phyloP scores from a whole-genome alignment of 805 yeast genomes.

The Suhomyces tanzawaensis region DNA sequence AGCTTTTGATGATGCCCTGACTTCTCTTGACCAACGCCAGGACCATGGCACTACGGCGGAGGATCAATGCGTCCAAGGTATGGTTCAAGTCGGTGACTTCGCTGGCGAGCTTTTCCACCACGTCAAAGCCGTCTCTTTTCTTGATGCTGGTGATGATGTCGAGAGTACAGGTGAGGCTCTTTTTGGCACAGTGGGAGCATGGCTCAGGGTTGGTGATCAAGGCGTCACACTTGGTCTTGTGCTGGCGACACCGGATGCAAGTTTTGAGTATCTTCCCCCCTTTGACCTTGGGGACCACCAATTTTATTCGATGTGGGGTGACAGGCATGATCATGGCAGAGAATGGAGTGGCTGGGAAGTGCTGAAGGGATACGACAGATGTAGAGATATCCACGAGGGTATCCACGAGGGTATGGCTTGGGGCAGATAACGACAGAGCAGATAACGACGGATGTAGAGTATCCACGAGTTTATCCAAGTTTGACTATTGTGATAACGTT shows the following conservation, averaged over 20 bases:
- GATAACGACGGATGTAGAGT: too few species aligned
- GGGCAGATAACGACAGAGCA: too few species aligned
- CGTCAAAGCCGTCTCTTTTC: slow-evolving; percentile 40
- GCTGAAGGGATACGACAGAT: too few species aligned
- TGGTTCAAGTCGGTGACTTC: slow-evolving; percentile 25
- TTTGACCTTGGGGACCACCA: slow-evolving; percentile 9
- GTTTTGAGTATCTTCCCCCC: slow-evolving; percentile 41
- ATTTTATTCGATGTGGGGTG: slow-evolving; percentile 10
- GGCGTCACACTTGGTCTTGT: slow-evolving; percentile 67
- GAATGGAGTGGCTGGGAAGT: too few species aligned
- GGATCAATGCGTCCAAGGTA: slow-evolving; percentile 23
- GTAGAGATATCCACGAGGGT: too few species aligned
- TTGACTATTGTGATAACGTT: too few species aligned
- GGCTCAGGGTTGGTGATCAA: slow-evolving; percentile 48
- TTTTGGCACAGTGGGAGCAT: slow-evolving; percentile 55
- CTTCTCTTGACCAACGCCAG: slow-evolving; percentile 12
- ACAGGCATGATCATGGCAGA: slow-evolving; percentile 15
- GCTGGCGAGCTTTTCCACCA: slow-evolving; percentile 22
- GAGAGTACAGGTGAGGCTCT: slow-evolving; percentile 50
- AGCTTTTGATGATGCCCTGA: slow-evolving; percentile 1
- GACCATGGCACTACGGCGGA: slow-evolving; percentile 18
- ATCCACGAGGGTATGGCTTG: too few species aligned
- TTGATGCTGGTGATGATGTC: slow-evolving; percentile 49
- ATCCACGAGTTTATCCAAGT: too few species aligned
- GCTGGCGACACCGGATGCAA: slow-evolving; percentile 63